Base-by-base conservation (phyloP, 805 yeast genomes). In the Torulaspora maleeae region DNA sequence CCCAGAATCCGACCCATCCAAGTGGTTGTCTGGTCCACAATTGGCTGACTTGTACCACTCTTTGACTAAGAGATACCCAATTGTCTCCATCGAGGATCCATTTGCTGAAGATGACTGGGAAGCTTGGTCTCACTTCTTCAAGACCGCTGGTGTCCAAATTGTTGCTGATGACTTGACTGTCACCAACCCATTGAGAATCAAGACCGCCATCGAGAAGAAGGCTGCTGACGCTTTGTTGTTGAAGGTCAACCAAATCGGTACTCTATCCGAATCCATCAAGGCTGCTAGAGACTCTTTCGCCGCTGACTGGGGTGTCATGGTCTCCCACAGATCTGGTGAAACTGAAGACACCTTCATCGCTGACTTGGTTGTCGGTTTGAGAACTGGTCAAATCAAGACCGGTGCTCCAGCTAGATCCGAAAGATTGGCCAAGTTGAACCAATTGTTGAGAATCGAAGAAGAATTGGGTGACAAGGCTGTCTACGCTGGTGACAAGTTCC, bases 361-460 rank as follows among this genome's bases (percentile, higher is more conserved):
- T 68, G 98, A 91, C 76, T 81, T 91, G 71, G 78, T 88, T 66
- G 99, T 93, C 65, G 98, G 98, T 80, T 81, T 91, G 73, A 88
- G 97, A 83, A 66, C 95, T 59, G 99, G 97, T 72, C 98, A 91
- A 81, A 86, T 91, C 76, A 91, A 91, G 90, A 87, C 97, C 62
- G 99, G 99, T 83, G 98, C 99, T 71, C 98, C 98, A 70, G 96
- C 97, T 63, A 90, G 99, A 80, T 87, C 97, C 61, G 99, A 91
- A 81, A 91, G 99, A 84, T 84, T 93, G 75, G 98, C 98, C 72
- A 91, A 91, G 80, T 83, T 85, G 74, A 91, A 91, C 90, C 96
- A 91, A 82, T 83, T 91, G 74, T 82, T 91, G 73, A 87, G 98
- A 79, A 91, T 91, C 67, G 98, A 93, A 82, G 95, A 91, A 79